phyloP scores from a whole-genome alignment of 805 yeast species.

The Yarrowia sp. region DNA sequence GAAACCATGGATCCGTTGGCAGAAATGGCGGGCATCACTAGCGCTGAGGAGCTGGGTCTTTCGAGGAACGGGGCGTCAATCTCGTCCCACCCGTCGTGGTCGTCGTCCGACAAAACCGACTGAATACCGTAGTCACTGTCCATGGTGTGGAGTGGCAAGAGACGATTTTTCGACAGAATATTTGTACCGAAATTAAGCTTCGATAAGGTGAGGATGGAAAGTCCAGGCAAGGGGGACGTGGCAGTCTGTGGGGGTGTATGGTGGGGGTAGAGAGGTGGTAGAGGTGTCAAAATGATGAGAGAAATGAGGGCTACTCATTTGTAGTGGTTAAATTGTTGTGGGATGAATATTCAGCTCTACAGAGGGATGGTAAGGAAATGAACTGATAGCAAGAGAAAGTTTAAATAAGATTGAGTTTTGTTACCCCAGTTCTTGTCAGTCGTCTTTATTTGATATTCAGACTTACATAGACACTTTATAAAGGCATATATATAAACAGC shows the following conservation, averaged over 20 bases:
- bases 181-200: not conserved
- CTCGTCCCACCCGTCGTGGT: not conserved
- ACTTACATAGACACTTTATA: too few species aligned
- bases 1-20: not conserved
- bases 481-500: too few species aligned
- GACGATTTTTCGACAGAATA: not conserved
- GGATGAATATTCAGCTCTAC: too few species aligned
- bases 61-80: conserved; percentile 10
- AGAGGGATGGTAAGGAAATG: too few species aligned
- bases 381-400: too few species aligned
- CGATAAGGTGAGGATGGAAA: not conserved
- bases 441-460: too few species aligned
- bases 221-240: not conserved
- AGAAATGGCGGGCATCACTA: not conserved
- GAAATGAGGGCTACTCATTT: too few species aligned
- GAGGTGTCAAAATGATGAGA: not conserved
- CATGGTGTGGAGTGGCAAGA: not conserved
- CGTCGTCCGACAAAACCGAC: conserved; percentile 22
- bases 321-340: too few species aligned
- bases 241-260: too few species aligned
- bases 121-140: conserved; percentile 15
- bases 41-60: not conserved
- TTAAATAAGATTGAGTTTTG: too few species aligned
- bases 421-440: too few species aligned
- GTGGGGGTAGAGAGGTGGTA: not conserved